Evolutionary conservation across 2,329 filamentous ascomycete species (phyloP).

Genomic region (Davidsoniella neocaledoniae): DNA sequence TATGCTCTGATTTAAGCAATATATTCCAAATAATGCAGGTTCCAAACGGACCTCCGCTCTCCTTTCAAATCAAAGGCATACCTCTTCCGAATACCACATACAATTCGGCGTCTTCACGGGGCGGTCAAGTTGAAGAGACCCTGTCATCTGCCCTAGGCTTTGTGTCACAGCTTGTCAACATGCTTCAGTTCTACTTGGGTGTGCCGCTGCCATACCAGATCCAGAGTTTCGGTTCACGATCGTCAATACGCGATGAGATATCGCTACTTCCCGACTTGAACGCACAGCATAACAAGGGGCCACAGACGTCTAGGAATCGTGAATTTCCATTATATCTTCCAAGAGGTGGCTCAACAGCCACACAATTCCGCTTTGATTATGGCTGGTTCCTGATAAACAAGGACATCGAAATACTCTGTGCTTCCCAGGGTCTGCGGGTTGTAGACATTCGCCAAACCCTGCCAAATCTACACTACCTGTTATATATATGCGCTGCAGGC

Average conservation of each 20-base stretch:
- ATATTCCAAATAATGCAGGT: slow-evolving; percentile 68
- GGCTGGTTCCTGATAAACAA: slow-evolving; percentile 95
- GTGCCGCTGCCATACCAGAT: slow-evolving; percentile 70
- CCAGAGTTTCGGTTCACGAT: slow-evolving; percentile 53
- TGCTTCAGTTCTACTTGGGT: slow-evolving; percentile 68
- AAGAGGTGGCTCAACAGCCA: slow-evolving; percentile 41
- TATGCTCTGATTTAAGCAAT: slow-evolving; percentile 63
- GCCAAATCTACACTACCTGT: slow-evolving; percentile 81
- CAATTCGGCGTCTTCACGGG: slow-evolving; percentile 29
- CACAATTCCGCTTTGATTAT: slow-evolving; percentile 88
- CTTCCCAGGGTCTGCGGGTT: slow-evolving; percentile 54
- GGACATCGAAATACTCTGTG: slow-evolving; percentile 58
- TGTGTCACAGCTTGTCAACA: slow-evolving; percentile 56
- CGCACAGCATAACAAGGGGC: not conserved
- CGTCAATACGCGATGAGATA: slow-evolving; percentile 61
- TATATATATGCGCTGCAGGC: slow-evolving; percentile 78
- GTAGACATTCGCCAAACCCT: slow-evolving; percentile 84
- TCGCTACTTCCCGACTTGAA: slow-evolving; percentile 33
- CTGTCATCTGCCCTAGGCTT: slow-evolving; percentile 70
- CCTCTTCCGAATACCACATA: slow-evolving; percentile 68
- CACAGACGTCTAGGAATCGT: slow-evolving; percentile 30
- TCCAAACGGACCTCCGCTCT: slow-evolving; percentile 40
- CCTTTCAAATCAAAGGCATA: slow-evolving; percentile 69
- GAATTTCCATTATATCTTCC: slow-evolving; percentile 67
- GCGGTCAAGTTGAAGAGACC: slow-evolving; percentile 43